A percentile compares a stretch with the other conserved stretches of the same genome.
These are phyloP conservation scores for Mycena crocata DNA, from an alignment of 768 basidiomycete species.

Conservation along the genomic window DNA sequence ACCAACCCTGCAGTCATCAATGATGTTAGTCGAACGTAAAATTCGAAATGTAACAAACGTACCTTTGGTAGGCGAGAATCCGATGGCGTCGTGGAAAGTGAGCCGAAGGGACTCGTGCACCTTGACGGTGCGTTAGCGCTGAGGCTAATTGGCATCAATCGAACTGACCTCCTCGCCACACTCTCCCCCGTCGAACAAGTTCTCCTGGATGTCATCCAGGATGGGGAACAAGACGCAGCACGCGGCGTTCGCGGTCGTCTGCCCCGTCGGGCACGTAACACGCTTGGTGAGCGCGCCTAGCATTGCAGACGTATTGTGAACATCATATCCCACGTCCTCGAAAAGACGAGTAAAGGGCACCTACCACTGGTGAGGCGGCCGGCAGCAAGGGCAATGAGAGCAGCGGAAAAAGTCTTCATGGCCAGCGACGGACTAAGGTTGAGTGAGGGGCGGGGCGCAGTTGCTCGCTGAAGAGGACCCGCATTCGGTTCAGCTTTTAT, in stretches of 20 bases:
- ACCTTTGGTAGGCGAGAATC: conserved; percentile 32
- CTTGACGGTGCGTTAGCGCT: not conserved
- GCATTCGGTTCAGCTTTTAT: not conserved
- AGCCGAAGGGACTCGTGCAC: conserved; percentile 20
- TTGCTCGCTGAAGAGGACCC: conserved; percentile 1
- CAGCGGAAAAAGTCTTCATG: not conserved
- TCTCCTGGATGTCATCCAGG: conserved; percentile 51
- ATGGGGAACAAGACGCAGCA: conserved; percentile 56
- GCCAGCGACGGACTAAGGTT: conserved; percentile 5
- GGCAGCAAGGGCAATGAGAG: conserved; percentile 10
- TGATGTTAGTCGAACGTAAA: not conserved
- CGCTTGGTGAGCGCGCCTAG: conserved; percentile 37
- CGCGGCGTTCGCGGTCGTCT: conserved; percentile 44
- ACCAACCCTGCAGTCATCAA: conserved; percentile 6
- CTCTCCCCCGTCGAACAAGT: conserved; percentile 49
- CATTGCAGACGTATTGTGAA: not conserved
- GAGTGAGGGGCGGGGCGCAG: no score
- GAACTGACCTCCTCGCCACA: conserved; percentile 49
- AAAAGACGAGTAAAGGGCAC: not conserved
- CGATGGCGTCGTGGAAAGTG: conserved; percentile 39
- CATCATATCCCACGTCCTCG: not conserved
- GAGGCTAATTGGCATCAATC: not conserved
- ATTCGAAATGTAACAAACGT: not conserved
- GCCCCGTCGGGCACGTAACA: conserved; percentile 40
- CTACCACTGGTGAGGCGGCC: conserved; percentile 3